Base-by-base conservation (phyloP, 176 grass and related monocot genomes). In the Stipa capillata region DNA sequence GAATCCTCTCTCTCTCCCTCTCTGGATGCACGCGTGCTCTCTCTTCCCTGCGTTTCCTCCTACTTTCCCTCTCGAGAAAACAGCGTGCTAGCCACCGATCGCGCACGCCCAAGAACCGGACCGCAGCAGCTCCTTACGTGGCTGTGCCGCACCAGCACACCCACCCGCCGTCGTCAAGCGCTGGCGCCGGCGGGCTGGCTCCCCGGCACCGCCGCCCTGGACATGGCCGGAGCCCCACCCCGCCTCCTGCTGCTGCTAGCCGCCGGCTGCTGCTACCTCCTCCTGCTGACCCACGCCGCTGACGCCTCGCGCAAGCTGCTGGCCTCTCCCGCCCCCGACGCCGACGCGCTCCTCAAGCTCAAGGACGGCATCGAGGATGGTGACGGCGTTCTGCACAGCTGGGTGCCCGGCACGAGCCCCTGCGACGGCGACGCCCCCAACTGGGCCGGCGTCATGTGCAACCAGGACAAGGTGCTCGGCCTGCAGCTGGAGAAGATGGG, bases 381-480 rank as follows among this genome's bases (percentile, higher is more conserved):
- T 3, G 1, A 6, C 18, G 83, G 39, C 25, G 57, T 45, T 29
- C 92, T 98, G 34, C 2, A 15, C 6, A 79, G 28, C 73, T 98
- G 95, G 95, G 29, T 76, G 10, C 17, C 87, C n/a, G 83, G 27
- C 52, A 87, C 88, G 31, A 37, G 31, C 40, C 95, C 90, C 31
- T 98, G 95, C 83, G 31, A 62, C 5, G 74, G 68, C 27, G 76
- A 39, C 36, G 13, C 2, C 7, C 20, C 87, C 9, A 79, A 12
- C 27, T 94, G 95, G 95, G 63, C 52, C 24, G 95, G 95, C 53
- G 90, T 94, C 44, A 35, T 94, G 29, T 98, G 95, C 85, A 67
- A 79, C 77, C 73, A 72, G 1, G 80, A 66, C 59, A 58, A 62
- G 49, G 87, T 94, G 0, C 69, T 77, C 11, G 95, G 95, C 49